These are phyloP conservation scores for Myxozyma vanderwaltii DNA, from an alignment of 805 yeast genomes.

Conservation along the genomic window DNA sequence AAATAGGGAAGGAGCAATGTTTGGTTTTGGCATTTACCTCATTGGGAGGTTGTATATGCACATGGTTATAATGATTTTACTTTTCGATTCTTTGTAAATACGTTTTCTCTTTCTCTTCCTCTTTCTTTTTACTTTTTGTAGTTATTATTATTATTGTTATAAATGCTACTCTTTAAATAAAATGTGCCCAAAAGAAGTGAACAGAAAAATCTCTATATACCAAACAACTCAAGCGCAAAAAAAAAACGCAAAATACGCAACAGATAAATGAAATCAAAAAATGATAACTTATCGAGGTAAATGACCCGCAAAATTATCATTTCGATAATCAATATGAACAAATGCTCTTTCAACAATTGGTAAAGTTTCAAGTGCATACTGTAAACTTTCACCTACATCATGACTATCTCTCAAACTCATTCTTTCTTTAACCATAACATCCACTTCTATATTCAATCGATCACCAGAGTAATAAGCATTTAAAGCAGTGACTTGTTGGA, in stretches of 20 bases:
- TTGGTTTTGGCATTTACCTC: too few species aligned
- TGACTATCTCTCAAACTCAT: slow-evolving; percentile 67
- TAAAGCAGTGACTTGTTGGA: slow-evolving; percentile 63
- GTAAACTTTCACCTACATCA: slow-evolving; percentile 79
- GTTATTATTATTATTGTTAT: too few species aligned
- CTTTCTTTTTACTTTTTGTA: too few species aligned
- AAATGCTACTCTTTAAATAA: too few species aligned
- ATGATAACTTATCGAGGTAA: background rate
- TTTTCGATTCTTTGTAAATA: too few species aligned
- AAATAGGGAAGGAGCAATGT: too few species aligned
- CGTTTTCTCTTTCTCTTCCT: too few species aligned
- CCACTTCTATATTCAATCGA: slow-evolving; percentile 73
- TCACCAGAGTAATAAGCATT: slow-evolving; percentile 82
- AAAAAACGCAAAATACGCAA: too few species aligned
- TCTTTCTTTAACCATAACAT: slow-evolving; percentile 57
- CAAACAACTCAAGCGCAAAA: background rate
- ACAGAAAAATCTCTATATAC: too few species aligned
- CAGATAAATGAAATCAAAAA: background rate
- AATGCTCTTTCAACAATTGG: slow-evolving; percentile 80
- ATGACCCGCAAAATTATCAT: slow-evolving; percentile 20
- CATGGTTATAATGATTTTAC: too few species aligned
- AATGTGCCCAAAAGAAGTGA: too few species aligned
- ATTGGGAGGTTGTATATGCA: too few species aligned
- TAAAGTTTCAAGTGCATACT: slow-evolving; percentile 75
- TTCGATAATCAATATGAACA: slow-evolving; percentile 64